Evolutionary conservation across 306 rosid species (phyloP), one percentile per base, ranked within the genome.

Genomic region (Comarum palustre): DNA sequence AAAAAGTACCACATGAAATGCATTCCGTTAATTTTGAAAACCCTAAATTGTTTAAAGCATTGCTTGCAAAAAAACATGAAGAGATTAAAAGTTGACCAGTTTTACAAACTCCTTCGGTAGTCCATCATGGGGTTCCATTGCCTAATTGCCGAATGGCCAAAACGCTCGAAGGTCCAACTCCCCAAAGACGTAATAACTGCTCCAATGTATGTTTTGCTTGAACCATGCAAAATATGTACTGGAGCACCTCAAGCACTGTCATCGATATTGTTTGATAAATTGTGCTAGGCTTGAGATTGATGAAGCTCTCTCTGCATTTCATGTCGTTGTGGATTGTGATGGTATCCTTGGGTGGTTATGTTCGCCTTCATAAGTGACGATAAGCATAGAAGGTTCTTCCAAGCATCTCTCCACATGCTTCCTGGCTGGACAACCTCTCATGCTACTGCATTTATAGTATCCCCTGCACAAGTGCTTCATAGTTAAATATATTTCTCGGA

Each of bases 351-450:
- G 87, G 78, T 95, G 99, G 84, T 87, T 95, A 71, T 95, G 99
- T 79, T 95, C 99, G 0, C 96, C 97, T 92, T 95, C 99, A 74
- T 95, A 95, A 61, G 97, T 95, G 70, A 95, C 97, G 5, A 86
- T 83, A 46, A 95, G 96, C 99, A 95, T 95, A 14, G 96, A 84
- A 19, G 99, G 90, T 39, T 95, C 96, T 81, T 95, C 97, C 80
- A 90, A 87, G 86, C 96, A 92, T 82, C 97, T 85, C 83, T 95
- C 99, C 4, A 95, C 99, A 58, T 95, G 99, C 84, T 95, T 95
- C 85, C 99, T 95, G 16, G 99, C 99, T 20, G 99, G 99, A 74
- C 99, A 95, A 31, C 99, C 99, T 83, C 99, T 88, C 97, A 95
- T 95, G 92, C 99, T 95, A 87, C 99, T 95, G 80, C 99, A 95